These are phyloP conservation scores for Glycyrrhiza uralensis DNA, from an alignment of 306 rosid genomes.

Conservation along the genomic window DNA sequence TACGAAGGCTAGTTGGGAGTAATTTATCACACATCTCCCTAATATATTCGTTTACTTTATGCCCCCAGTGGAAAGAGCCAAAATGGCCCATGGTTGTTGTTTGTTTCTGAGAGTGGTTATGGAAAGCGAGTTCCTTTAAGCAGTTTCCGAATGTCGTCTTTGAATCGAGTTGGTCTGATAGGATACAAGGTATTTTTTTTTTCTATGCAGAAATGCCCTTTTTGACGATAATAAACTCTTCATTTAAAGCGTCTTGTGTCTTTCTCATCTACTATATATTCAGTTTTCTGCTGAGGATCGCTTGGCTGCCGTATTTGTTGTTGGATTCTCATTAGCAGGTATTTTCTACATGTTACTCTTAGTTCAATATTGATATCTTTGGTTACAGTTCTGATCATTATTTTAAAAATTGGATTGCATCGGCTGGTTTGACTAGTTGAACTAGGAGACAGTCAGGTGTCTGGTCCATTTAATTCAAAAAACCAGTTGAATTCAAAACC, in stretches of 20 bases:
- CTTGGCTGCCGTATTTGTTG: constrained; percentile 89
- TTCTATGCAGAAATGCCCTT: not conserved
- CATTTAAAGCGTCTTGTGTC: not conserved
- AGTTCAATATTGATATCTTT: not conserved
- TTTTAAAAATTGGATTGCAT: not conserved
- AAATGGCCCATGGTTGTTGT: constrained; percentile 91
- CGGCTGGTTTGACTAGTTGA: too few species aligned
- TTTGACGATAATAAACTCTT: not conserved
- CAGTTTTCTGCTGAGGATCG: constrained; percentile 84
- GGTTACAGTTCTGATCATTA: not conserved
- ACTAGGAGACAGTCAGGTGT: too few species aligned
- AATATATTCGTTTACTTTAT: constrained; percentile 4
- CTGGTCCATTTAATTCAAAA: not conserved
- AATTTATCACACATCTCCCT: constrained; percentile 5
- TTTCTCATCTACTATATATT: constrained; percentile 11
- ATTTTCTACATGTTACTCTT: not conserved
- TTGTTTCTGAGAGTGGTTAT: constrained; percentile 85
- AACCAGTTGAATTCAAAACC: not conserved
- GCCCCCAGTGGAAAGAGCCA: constrained; percentile 42
- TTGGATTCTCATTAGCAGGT: constrained; percentile 89
- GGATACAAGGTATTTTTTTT: constrained; percentile 78
- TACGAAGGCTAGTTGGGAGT: not conserved
- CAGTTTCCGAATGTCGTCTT: constrained; percentile 63
- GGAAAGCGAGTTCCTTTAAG: constrained; percentile 97
- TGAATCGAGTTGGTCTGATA: constrained; percentile 86